A percentile compares a stretch with the other conserved stretches of the same genome.
Conservation (phyloP, 108 stramenopile species). For the Tribonema minus region DNA sequence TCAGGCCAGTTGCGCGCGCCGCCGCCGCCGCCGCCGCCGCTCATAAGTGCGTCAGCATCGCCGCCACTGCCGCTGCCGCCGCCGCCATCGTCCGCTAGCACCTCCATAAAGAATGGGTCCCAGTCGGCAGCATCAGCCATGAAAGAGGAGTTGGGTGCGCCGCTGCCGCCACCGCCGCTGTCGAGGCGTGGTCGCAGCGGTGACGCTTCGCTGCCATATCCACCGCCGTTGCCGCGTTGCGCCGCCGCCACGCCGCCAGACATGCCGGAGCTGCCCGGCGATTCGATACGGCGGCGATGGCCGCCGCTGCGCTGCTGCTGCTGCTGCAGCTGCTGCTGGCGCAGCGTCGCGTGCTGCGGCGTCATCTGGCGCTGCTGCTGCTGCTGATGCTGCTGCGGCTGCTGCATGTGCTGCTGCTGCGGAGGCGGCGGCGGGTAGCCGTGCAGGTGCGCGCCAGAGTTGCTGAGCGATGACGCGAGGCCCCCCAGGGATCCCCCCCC, state of each 20-base stretch:
- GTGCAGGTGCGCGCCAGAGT: too few species aligned
- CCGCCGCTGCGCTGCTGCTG: too few species aligned
- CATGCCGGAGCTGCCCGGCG: background rate
- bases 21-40: slow-evolving; percentile 12
- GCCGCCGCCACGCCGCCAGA: background rate
- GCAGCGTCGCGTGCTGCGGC: background rate
- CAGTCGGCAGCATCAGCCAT: background rate
- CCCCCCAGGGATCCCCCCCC: too few species aligned
- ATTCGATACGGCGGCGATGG: background rate
- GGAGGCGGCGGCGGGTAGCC: too few species aligned
- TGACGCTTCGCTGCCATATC: background rate
- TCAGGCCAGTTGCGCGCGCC: background rate
- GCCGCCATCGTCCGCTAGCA: slow-evolving; percentile 1
- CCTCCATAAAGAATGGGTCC: background rate
- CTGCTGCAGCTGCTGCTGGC: slow-evolving; percentile 1
- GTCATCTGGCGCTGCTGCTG: too few species aligned
- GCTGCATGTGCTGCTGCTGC: too few species aligned
- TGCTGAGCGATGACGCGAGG: too few species aligned
- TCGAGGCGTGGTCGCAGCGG: background rate
- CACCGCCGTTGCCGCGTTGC: background rate
- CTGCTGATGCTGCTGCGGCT: too few species aligned
- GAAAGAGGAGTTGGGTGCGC: too few species aligned
- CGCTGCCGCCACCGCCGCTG: background rate
- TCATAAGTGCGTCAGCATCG: too few species aligned
- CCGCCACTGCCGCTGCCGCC: slow-evolving; percentile 2